These are phyloP conservation scores for Porcisia deanei DNA, from an alignment of 208 protist genomes.

Conservation along the genomic window DNA sequence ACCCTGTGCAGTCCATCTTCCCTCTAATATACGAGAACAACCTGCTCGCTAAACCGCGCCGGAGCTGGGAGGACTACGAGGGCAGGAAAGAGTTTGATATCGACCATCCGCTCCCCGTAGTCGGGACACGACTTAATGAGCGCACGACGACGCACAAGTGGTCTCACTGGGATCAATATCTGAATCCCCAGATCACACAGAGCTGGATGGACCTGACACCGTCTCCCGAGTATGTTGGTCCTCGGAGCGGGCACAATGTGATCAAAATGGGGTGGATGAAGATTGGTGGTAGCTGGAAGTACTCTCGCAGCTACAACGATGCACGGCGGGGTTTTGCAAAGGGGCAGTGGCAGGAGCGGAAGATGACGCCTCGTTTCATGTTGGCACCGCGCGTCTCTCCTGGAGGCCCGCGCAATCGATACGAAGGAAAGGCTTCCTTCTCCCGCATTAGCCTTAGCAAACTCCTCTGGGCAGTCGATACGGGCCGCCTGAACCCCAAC, in stretches of 20 bases:
- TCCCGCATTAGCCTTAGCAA: constrained; percentile 70
- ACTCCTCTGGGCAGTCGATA: constrained; percentile 89
- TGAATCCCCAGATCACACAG: constrained; percentile 85
- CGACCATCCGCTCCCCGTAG: constrained; percentile 82
- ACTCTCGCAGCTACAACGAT: constrained; percentile 84
- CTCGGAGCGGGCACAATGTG: constrained; percentile 82
- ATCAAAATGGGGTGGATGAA: constrained; percentile 93
- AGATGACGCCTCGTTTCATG: constrained; percentile 93
- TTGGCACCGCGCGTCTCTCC: constrained; percentile 85
- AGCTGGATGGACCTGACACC: constrained; percentile 67
- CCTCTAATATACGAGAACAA: constrained; percentile 91
- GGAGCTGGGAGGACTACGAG: constrained; percentile 82
- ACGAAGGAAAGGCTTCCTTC: constrained; percentile 85
- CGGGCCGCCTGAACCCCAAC: constrained; percentile 85
- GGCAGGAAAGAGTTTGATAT: constrained; percentile 81
- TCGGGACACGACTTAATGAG: constrained; percentile 77
- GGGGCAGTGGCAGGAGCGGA: constrained; percentile 90
- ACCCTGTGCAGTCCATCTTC: constrained; percentile 78
- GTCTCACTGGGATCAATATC: constrained; percentile 87
- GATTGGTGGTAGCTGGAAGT: constrained; percentile 90
- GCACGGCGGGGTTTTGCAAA: constrained; percentile 70
- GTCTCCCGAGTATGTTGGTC: constrained; percentile 85
- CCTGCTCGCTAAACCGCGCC: constrained; percentile 78
- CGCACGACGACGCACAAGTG: constrained; percentile 79
- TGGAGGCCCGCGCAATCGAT: constrained; percentile 81